Evolutionary conservation across 192 early-diverging fungal species (phyloP).

Genomic region (Cladochytrium replicatum): DNA sequence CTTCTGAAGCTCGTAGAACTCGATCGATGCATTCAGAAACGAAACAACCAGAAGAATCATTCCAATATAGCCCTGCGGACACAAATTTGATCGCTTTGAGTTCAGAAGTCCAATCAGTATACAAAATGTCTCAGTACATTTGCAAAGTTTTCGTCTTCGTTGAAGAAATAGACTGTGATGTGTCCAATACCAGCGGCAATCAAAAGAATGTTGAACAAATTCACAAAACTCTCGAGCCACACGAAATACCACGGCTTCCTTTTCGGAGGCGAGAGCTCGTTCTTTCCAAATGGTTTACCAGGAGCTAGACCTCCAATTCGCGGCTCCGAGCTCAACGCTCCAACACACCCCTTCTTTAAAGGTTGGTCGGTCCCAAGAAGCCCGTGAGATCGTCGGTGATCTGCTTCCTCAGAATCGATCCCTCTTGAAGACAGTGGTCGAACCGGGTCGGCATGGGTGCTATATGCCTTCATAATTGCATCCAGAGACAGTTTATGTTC

Average conservation of each 20-base stretch:
- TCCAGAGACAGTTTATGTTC: too few species aligned
- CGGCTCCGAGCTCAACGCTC: too few species aligned
- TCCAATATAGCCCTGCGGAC: constrained; percentile 29
- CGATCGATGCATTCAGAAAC: constrained; percentile 43
- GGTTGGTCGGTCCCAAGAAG: too few species aligned
- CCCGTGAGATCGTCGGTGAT: too few species aligned
- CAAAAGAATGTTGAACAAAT: constrained; percentile 84
- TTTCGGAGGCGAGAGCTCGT: constrained; percentile 67
- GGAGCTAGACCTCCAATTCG: too few species aligned
- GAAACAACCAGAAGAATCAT: constrained; percentile 37
- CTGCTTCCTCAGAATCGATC: too few species aligned
- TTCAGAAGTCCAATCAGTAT: background rate
- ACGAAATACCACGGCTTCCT: constrained; percentile 55
- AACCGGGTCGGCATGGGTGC: too few species aligned
- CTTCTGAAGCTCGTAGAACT: constrained; percentile 53
- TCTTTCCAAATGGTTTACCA: too few species aligned
- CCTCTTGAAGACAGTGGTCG: too few species aligned
- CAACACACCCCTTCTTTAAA: too few species aligned
- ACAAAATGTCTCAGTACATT: constrained; percentile 63
- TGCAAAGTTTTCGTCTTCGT: constrained; percentile 61
- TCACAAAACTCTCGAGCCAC: constrained; percentile 65
- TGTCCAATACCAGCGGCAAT: constrained; percentile 69
- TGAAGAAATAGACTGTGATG: constrained; percentile 63
- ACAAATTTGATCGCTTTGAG: background rate
- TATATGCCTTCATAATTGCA: too few species aligned